Evolutionary conservation across 2,329 filamentous ascomycete species (phyloP).

Genomic region (Cercospora janseana): DNA sequence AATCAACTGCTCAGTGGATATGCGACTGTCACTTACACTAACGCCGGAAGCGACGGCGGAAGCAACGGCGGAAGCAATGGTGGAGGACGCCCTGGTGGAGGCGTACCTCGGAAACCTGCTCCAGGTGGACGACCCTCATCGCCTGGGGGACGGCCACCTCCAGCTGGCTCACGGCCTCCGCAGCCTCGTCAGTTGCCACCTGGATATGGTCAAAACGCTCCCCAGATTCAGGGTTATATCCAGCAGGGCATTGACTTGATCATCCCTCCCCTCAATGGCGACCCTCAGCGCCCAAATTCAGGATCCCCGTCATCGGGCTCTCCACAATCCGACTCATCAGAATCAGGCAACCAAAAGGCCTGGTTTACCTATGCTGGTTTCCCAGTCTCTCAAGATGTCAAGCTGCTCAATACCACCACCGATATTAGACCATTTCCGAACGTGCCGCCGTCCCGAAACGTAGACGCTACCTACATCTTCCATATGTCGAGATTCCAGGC

Average conservation of each 20-base stretch:
- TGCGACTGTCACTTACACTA: conserved; percentile 18
- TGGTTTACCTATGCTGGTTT: conserved; percentile 16
- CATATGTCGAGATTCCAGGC: conserved; percentile 13
- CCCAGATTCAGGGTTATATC: too few relatives aligned
- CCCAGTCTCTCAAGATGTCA: conserved; percentile 11
- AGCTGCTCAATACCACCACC: conserved; percentile 13
- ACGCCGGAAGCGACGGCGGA: too few relatives aligned
- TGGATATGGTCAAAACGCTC: too few relatives aligned
- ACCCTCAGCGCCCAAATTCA: too few relatives aligned
- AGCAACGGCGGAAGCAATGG: neutral
- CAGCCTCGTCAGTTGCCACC: too few relatives aligned
- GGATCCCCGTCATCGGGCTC: too few relatives aligned
- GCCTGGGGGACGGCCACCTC: too few relatives aligned
- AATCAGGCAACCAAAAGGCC: neutral
- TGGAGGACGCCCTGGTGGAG: neutral
- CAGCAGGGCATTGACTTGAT: neutral
- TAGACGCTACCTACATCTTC: conserved; percentile 15
- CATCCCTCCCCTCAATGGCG: too few relatives aligned
- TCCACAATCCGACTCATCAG: too few relatives aligned
- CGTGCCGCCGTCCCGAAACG: conserved; percentile 10
- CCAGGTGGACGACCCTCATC: neutral
- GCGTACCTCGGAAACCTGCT: neutral
- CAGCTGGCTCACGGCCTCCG: too few relatives aligned
- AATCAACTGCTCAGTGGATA: conserved; percentile 20
- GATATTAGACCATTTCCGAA: conserved; percentile 18